Evolutionary conservation across 192 early-diverging fungal genomes (phyloP).

Genomic region (Cladochytrium replicatum): DNA sequence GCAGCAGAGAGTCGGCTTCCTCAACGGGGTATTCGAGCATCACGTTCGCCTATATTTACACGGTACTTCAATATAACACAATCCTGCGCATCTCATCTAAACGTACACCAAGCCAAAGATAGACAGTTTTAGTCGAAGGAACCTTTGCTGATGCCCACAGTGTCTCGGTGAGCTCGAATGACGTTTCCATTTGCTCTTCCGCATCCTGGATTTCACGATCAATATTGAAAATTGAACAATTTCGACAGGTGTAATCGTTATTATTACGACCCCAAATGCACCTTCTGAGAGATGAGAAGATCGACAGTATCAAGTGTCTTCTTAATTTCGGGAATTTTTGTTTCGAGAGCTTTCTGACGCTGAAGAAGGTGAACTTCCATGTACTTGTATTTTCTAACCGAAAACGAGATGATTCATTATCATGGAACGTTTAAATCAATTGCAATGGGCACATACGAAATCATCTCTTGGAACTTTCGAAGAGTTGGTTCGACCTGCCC

Average conservation of each 20-base stretch:
- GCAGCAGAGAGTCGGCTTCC: slow-evolving; percentile 73
- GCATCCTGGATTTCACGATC: slow-evolving; percentile 30
- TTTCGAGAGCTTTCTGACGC: slow-evolving; percentile 69
- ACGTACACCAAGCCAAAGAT: slow-evolving; percentile 89
- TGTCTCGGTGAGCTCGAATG: slow-evolving; percentile 93
- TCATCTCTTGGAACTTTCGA: slow-evolving; percentile 86
- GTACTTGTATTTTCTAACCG: slow-evolving; percentile 85
- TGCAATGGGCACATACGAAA: slow-evolving; percentile 39
- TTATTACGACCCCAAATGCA: background rate
- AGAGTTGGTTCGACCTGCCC: slow-evolving; percentile 74
- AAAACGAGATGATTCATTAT: slow-evolving; percentile 4
- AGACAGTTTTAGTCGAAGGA: slow-evolving; percentile 61
- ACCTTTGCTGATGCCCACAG: slow-evolving; percentile 79
- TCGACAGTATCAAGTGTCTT: slow-evolving; percentile 84
- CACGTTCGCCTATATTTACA: slow-evolving; percentile 72
- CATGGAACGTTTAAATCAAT: slow-evolving; percentile 2
- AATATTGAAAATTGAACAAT: too few relatives aligned
- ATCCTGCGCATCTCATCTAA: background rate
- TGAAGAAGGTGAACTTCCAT: slow-evolving; percentile 90
- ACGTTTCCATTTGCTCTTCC: slow-evolving; percentile 60
- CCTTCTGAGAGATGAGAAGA: slow-evolving; percentile 52
- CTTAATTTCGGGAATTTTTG: slow-evolving; percentile 93
- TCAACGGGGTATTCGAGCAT: slow-evolving; percentile 93
- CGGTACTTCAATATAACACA: background rate
- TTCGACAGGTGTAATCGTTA: too few relatives aligned